Base-by-base conservation (phyloP, 208 protist genomes). In the Kentomonas sorsogonicus region DNA sequence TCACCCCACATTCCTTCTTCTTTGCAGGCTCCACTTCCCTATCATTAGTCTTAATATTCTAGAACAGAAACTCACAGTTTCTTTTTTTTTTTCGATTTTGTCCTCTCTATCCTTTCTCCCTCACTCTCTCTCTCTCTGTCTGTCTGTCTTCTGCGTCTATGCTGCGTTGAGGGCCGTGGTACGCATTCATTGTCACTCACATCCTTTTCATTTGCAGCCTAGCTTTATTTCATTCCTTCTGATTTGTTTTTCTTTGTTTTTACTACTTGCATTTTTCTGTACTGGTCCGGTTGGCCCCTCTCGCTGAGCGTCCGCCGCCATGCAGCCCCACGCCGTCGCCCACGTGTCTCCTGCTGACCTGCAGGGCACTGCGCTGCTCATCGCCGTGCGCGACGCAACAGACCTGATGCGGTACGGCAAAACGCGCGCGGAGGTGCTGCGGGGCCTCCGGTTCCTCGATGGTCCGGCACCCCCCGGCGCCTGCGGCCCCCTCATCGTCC, bases 351-450 rank as follows among this genome's bases (percentile, higher is more conserved):
- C 15, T 9, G 15, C 5, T 36, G 7, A 36, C 33, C 5, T 15
- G 33, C 33, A 5, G 33, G 11, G 7, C 33, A 15, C 11, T 36
- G 33, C 11, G 7, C 33, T 15, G 5, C 7, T 36, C 7, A 36
- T 15, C 33, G 11, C 11, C 7, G 33, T 36, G 33, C 7, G 11
- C 5, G 63, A 69, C 26, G 63, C 63, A 10, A 60, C 55, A 39
- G 58, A 55, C 34, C 55, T 51, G 38, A 60, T 51, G 5, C 63
- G 63, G 52, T 69, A 69, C 38, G 33, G 62, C 44, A 51, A 63
- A 0, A 55, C 62, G 22, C 63, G 55, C 30, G 53, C 53, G 51
- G 63, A 46, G n/a, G 31, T 25, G 29, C 26, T 23, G 51, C 48
- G 50, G 4, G n/a, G 23, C 1, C 51, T 69, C 6, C n/a, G n/a